Evolutionary conservation across 2,329 filamentous ascomycete species (phyloP).

Genomic region (Arthrobotrys megalospora): DNA sequence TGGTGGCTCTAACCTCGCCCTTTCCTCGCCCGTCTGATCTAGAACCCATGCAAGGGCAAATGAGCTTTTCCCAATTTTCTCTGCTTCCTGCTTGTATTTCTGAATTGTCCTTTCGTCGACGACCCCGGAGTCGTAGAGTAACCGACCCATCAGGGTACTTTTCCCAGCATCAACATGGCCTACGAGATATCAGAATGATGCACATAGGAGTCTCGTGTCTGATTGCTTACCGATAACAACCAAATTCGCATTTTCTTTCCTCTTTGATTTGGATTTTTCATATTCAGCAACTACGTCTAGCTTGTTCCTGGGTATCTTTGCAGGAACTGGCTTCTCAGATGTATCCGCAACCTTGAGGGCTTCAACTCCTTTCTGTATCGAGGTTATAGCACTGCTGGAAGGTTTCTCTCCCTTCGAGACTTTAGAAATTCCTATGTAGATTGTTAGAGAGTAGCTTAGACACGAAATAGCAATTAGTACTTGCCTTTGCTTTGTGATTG

Average conservation of each 20-base stretch:
- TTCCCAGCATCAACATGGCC: constrained; percentile 98
- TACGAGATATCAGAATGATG: constrained; percentile 66
- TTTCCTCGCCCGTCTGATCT: constrained; percentile 91
- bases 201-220: neutral
- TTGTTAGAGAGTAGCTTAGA: constrained; percentile 2
- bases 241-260: constrained; percentile 87
- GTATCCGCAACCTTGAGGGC: constrained; percentile 66
- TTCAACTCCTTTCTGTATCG: constrained; percentile 74
- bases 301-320: constrained; percentile 73
- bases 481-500: constrained; percentile 73
- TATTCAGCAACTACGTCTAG: constrained; percentile 87
- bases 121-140: constrained; percentile 88
- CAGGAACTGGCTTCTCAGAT: constrained; percentile 20
- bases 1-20: constrained; percentile 70
- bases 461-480: neutral
- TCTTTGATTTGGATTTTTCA: constrained; percentile 75
- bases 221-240: constrained; percentile 83
- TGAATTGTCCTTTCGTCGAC: constrained; percentile 91
- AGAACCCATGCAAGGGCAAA: constrained; percentile 98
- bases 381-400: constrained; percentile 69
- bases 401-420: constrained; percentile 68
- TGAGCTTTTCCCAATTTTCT: constrained; percentile 91
- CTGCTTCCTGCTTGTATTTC: constrained; percentile 88
- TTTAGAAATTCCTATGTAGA: constrained; percentile 57
- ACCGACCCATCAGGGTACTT: constrained; percentile 95